Percentiles rank a stretch among this genome's conserved stretches.
Conservation (phyloP, 2,329 filamentous ascomycete species). For the Colletotrichum salicis region DNA sequence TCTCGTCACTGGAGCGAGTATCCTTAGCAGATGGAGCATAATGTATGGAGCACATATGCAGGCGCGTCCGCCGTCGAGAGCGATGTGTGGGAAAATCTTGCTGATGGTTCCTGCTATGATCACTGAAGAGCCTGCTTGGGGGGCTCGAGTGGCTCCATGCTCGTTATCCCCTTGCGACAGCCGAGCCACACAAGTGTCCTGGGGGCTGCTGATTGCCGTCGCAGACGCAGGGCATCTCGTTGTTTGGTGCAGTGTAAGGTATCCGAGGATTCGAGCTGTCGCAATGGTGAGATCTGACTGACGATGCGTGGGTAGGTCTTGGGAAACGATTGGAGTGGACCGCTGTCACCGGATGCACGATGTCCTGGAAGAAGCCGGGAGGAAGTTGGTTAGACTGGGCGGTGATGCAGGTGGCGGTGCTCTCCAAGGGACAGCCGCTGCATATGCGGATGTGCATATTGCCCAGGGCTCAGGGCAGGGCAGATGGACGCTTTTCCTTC, state of each 20-base stretch:
- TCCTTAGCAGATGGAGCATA: not conserved
- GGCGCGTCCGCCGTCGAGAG: not conserved
- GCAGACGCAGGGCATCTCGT: not conserved
- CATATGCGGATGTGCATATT: conserved; percentile 20
- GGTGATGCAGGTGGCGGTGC: conserved; percentile 36
- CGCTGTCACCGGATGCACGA: not conserved
- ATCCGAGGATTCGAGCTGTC: not conserved
- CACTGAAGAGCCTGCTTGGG: conserved; percentile 2
- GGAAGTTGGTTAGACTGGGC: conserved; percentile 8
- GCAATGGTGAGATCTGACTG: conserved; percentile 8
- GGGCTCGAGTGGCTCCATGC: not conserved
- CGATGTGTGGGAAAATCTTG: conserved; percentile 12
- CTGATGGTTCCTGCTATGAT: not conserved
- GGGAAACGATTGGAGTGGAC: not conserved
- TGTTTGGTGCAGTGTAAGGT: not conserved
- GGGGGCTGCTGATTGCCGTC: not conserved
- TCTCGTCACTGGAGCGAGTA: not conserved
- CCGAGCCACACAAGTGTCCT: not conserved
- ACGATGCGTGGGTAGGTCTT: not conserved
- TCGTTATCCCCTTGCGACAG: not conserved
- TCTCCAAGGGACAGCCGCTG: conserved; percentile 5
- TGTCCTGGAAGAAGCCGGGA: conserved; percentile 4
- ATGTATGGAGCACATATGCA: not conserved
- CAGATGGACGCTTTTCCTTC: not conserved
- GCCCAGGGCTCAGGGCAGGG: conserved; percentile 1